These are phyloP conservation scores for Venturia aucupariae DNA, from an alignment of 2,329 filamentous ascomycete species.

Conservation along the genomic window DNA sequence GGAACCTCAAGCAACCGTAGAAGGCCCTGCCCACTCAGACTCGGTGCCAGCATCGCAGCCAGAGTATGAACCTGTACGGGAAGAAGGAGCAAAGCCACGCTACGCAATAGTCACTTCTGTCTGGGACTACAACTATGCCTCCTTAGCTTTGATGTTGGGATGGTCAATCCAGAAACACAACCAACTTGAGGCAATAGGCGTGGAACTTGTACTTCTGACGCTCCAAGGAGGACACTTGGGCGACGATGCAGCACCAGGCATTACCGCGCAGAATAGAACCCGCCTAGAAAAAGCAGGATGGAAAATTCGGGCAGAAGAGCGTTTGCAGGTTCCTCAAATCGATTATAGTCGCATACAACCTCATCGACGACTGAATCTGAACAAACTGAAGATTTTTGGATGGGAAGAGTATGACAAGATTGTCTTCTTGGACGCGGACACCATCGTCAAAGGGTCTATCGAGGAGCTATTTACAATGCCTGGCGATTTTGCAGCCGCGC, in stretches of 20 bases:
- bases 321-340: slow-evolving; percentile 21
- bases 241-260: neutral
- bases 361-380: slow-evolving; percentile 23
- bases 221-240: slow-evolving; percentile 19
- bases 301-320: slow-evolving; percentile 22
- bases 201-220: slow-evolving; percentile 22
- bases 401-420: slow-evolving; percentile 25
- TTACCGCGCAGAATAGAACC: slow-evolving; percentile 21
- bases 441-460: slow-evolving; percentile 22
- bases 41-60: neutral
- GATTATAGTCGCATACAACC: slow-evolving; percentile 21
- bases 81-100: neutral
- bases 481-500: slow-evolving; percentile 23
- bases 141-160: slow-evolving; percentile 22
- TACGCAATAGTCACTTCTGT: slow-evolving; percentile 6
- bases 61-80: neutral
- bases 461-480: slow-evolving; percentile 22
- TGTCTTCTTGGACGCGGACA: slow-evolving; percentile 23
- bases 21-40: neutral
- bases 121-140: slow-evolving; percentile 13
- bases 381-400: slow-evolving; percentile 23
- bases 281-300: slow-evolving; percentile 21
- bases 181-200: slow-evolving; percentile 21
- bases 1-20: neutral
- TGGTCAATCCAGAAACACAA: slow-evolving; percentile 25